Conservation (phyloP, 176 grass and related monocot species). For the Eragrostis curvula region DNA sequence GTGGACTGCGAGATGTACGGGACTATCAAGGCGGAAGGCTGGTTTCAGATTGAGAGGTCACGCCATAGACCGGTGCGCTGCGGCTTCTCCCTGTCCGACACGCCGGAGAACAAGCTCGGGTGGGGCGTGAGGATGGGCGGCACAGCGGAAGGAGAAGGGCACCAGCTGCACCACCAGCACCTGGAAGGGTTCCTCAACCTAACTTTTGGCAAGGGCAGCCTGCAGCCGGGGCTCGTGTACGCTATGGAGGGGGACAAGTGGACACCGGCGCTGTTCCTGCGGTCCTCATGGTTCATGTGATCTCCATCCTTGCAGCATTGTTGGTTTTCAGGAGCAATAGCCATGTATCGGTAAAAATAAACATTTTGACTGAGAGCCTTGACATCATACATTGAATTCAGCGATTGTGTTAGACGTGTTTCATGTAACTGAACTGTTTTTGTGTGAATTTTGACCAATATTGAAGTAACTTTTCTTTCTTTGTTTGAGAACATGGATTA, state of each 20-base stretch:
- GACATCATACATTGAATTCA: neutral
- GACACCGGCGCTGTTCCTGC: constrained; percentile 57
- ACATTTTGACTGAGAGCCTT: constrained; percentile 11
- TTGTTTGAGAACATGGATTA: neutral
- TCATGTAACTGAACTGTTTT: constrained; percentile 12
- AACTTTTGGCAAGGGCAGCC: constrained; percentile 65
- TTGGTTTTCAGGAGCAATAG: neutral
- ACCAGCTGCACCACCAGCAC: constrained; percentile 25
- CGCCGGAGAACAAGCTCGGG: constrained; percentile 64
- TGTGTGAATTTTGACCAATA: neutral
- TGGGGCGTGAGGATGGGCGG: constrained; percentile 74
- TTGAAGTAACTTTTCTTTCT: neutral
- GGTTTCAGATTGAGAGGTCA: constrained; percentile 70
- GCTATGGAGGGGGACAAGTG: constrained; percentile 46
- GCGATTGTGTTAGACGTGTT: neutral
- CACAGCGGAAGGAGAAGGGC: constrained; percentile 11
- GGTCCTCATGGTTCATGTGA: constrained; percentile 79
- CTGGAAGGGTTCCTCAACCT: constrained; percentile 82
- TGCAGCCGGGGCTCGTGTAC: constrained; percentile 75
- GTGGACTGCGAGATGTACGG: constrained; percentile 67
- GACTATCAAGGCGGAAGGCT: constrained; percentile 58
- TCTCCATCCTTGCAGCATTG: neutral
- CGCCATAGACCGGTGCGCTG: constrained; percentile 39
- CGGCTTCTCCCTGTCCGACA: constrained; percentile 63
- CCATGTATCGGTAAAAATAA: constrained; percentile 1